phyloP scores from a whole-genome alignment of 495 filamentous ascomycete species.

The Neurospora sp. region DNA sequence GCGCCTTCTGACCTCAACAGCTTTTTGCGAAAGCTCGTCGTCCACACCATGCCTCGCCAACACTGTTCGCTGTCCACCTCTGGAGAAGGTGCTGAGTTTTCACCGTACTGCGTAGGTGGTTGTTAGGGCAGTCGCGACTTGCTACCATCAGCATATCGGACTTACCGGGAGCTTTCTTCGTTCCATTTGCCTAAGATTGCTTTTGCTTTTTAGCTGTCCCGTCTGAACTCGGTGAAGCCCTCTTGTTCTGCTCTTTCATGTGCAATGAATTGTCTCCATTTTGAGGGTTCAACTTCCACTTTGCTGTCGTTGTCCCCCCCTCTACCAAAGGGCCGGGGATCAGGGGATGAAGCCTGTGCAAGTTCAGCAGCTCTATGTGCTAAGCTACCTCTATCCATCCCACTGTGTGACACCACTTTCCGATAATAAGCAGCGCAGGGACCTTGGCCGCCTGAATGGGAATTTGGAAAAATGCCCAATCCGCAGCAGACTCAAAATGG shows the following conservation, averaged over 20 bases:
- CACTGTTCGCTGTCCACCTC: neutral
- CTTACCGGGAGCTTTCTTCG: neutral
- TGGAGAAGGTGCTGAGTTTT: neutral
- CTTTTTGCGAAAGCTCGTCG: neutral
- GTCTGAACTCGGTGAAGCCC: neutral
- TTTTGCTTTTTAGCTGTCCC: neutral
- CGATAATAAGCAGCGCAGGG: neutral
- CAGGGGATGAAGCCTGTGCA: neutral
- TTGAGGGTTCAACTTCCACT: neutral
- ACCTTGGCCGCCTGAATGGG: neutral
- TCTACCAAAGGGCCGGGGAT: neutral
- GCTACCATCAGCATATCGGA: neutral
- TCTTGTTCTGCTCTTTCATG: neutral
- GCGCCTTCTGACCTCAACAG: neutral
- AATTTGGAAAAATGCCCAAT: neutral
- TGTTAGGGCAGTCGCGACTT: neutral
- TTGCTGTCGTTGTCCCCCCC: neutral
- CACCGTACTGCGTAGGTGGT: neutral
- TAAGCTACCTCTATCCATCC: neutral
- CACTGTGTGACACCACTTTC: neutral
- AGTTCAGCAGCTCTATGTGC: neutral
- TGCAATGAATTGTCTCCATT: neutral
- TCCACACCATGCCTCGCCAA: neutral
- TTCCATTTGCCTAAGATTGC: neutral
- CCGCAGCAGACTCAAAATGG: constrained; percentile 3